These are phyloP conservation scores for Blastocystis sp. DNA, from an alignment of 352 stramenopile genomes.

Conservation along the genomic window DNA sequence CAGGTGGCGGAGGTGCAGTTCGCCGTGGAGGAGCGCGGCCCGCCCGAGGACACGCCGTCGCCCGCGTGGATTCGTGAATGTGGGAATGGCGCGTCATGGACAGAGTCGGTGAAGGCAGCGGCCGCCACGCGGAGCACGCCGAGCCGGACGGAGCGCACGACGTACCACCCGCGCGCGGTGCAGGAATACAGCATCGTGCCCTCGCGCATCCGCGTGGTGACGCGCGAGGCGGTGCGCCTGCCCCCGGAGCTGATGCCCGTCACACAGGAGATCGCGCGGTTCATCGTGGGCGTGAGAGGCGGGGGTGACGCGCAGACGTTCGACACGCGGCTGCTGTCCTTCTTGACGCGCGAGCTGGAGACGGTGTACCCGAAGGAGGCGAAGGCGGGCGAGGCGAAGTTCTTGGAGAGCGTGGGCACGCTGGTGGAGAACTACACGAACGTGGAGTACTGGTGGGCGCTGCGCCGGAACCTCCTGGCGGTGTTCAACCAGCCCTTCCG, in stretches of 20 bases:
- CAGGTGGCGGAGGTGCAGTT: not conserved
- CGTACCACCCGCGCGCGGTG: no score
- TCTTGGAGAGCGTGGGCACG: not conserved
- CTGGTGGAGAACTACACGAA: conserved; percentile 10
- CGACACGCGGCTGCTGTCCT: not conserved
- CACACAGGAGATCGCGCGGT: not conserved
- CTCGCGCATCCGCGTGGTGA: not conserved
- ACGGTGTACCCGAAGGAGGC: not conserved
- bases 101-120: not conserved
- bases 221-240: not conserved
- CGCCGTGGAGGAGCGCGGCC: not conserved
- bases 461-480: conserved; percentile 24
- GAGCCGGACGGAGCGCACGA: no score
- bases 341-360: not conserved
- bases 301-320: not conserved
- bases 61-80: not conserved
- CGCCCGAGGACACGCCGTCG: not conserved
- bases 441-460: conserved; percentile 3
- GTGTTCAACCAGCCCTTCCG: conserved; percentile 21
- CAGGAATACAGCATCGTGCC: not conserved
- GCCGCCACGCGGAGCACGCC: no score
- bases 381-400: not conserved
- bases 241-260: not conserved
- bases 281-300: not conserved
- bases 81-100: not conserved